phyloP scores from a whole-genome alignment of 306 rosid species.

The Pterocarpus santalinus region DNA sequence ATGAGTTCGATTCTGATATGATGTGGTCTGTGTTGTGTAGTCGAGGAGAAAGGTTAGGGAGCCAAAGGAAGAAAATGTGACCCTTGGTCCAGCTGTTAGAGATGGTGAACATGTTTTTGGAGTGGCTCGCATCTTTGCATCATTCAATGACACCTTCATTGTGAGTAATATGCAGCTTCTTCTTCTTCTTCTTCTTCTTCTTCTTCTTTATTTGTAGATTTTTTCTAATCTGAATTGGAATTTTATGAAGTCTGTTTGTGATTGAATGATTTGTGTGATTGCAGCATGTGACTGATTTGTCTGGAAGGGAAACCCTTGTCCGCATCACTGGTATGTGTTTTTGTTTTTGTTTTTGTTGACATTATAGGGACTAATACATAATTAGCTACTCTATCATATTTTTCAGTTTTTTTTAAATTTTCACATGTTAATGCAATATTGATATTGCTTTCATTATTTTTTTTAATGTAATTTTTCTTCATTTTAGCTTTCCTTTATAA shows the following conservation, averaged over 20 bases:
- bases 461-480: no score
- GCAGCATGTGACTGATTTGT: constrained; percentile 94
- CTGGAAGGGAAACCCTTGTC: constrained; percentile 91
- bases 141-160: constrained; percentile 87
- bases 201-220: neutral
- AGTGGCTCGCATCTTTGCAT: constrained; percentile 84
- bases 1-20: neutral
- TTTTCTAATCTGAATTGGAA: neutral
- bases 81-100: constrained; percentile 84
- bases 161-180: constrained; percentile 51
- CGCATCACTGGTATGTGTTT: constrained; percentile 81
- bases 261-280: neutral
- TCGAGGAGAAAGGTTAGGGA: constrained; percentile 72
- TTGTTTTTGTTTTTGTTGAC: neutral
- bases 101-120: constrained; percentile 91
- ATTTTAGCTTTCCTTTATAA: neutral
- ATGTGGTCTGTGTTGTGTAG: neutral
- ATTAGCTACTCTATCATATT: neutral
- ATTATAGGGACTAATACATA: neutral
- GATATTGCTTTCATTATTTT: neutral
- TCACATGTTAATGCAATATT: neutral
- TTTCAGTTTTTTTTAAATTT: neutral
- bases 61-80: constrained; percentile 91
- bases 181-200: no score
- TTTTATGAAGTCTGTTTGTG: neutral